phyloP scores from a whole-genome alignment of 768 basidiomycete genomes.

The Exidia glandulosa region DNA sequence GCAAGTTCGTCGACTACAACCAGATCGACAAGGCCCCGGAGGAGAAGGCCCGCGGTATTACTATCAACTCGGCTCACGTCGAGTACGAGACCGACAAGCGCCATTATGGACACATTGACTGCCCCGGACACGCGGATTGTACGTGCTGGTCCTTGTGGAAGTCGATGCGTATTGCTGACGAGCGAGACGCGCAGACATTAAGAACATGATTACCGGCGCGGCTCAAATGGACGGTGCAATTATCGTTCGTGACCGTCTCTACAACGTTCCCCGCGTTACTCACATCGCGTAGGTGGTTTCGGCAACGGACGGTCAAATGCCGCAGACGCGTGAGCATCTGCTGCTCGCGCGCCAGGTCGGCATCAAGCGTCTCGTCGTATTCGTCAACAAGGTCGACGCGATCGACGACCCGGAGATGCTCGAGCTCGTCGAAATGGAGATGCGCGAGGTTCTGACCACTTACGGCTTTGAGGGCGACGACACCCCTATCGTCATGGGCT shows the following conservation, averaged over 20 bases:
- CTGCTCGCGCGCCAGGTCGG: conserved; percentile 97
- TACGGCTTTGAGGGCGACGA: conserved; percentile 97
- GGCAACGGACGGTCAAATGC: conserved; percentile 99
- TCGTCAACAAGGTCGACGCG: conserved; percentile 99
- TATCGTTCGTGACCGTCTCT: conserved; percentile 33
- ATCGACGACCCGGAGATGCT: conserved; percentile 97
- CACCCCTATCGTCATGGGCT: conserved; percentile 97
- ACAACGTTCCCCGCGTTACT: not conserved
- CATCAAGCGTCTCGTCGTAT: conserved; percentile 93
- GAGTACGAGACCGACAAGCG: conserved; percentile 88
- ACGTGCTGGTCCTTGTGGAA: conserved; percentile 16
- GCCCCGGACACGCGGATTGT: conserved; percentile 95
- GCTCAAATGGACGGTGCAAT: conserved; percentile 97
- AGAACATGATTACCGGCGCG: conserved; percentile 99
- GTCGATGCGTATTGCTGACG: conserved; percentile 7
- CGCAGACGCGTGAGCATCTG: conserved; percentile 96
- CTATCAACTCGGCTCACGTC: conserved; percentile 97
- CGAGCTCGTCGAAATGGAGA: conserved; percentile 99
- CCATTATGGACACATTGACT: conserved; percentile 98
- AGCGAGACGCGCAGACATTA: conserved; percentile 51
- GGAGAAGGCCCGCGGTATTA: conserved; percentile 98
- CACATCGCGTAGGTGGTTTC: conserved; percentile 50
- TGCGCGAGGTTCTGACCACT: conserved; percentile 83
- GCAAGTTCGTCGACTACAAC: conserved; percentile 85
- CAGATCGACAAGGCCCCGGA: conserved; percentile 99